phyloP scores from a whole-genome alignment of 73 alveolate species.

The Uronychia binucleata region DNA sequence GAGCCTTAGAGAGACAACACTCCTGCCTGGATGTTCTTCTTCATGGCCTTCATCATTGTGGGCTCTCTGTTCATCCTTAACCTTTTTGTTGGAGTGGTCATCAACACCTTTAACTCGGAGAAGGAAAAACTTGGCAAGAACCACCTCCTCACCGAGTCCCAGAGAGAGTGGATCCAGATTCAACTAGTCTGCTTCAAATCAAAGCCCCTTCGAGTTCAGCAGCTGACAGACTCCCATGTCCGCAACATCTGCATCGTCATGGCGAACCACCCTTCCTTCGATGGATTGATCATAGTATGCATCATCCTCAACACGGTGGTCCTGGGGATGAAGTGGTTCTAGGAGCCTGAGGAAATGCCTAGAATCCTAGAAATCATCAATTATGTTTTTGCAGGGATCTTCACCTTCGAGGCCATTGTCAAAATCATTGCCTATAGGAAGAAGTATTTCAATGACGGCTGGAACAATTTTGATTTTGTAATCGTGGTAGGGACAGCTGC shows the following conservation, averaged over 20 bases:
- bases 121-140: constrained; percentile 56
- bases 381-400: constrained; percentile 81
- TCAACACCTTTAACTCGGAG: constrained; percentile 64
- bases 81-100: constrained; percentile 59
- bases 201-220: constrained; percentile 12
- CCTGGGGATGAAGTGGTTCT: constrained; percentile 31
- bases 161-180: constrained; percentile 29
- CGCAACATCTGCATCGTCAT: constrained; percentile 7
- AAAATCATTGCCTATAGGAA: constrained; percentile 80
- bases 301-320: constrained; percentile 24
- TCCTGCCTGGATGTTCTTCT: constrained; percentile 39
- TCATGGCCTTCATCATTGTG: constrained; percentile 47
- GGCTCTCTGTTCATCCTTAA: constrained; percentile 56
- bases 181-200: constrained; percentile 9
- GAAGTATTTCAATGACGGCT: constrained; percentile 80
- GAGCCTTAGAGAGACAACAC: constrained; percentile 17
- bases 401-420: constrained; percentile 81
- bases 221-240: background rate
- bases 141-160: constrained; percentile 14
- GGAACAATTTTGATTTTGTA: constrained; percentile 93
- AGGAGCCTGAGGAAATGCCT: constrained; percentile 18
- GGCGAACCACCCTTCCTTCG: constrained; percentile 22
- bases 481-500: constrained; percentile 73
- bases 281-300: constrained; percentile 17
- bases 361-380: constrained; percentile 60